Evolutionary conservation across 2,329 filamentous ascomycete genomes (phyloP).

Genomic region (Colletotrichum lupini): DNA sequence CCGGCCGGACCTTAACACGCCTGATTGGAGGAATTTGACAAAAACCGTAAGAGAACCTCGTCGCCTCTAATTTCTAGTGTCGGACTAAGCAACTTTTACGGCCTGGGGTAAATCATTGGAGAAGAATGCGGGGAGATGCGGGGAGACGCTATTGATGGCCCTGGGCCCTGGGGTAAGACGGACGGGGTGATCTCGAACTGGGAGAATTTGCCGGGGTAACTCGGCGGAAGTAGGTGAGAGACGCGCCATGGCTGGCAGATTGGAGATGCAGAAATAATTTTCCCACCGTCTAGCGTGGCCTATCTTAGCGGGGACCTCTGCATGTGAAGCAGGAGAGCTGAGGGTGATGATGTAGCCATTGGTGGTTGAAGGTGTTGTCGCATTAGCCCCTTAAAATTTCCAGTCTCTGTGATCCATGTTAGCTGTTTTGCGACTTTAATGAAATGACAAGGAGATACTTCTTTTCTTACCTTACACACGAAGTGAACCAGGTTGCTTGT

Average conservation of each 20-base stretch:
- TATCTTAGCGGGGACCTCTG: neutral
- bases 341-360: neutral
- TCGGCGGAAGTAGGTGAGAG: neutral
- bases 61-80: slow-evolving; percentile 2
- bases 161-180: neutral
- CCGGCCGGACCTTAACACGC: neutral
- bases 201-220: slow-evolving; percentile 5
- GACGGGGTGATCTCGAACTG: slow-evolving; percentile 8
- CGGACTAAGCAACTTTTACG: neutral
- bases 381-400: neutral
- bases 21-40: slow-evolving; percentile 33
- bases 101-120: slow-evolving; percentile 26
- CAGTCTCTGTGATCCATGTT: neutral
- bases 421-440: neutral
- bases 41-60: slow-evolving; percentile 15
- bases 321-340: neutral
- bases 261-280: neutral
- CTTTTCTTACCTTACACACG: neutral
- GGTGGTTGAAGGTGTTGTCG: neutral
- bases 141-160: slow-evolving; percentile 12
- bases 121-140: slow-evolving; percentile 34
- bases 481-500: neutral
- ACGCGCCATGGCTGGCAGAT: neutral
- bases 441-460: neutral
- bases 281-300: neutral